A percentile compares a stretch with the other conserved stretches of the same genome.
phyloP scores from a whole-genome alignment of 2,329 filamentous ascomycete species.

The Clonostachys sp. region DNA sequence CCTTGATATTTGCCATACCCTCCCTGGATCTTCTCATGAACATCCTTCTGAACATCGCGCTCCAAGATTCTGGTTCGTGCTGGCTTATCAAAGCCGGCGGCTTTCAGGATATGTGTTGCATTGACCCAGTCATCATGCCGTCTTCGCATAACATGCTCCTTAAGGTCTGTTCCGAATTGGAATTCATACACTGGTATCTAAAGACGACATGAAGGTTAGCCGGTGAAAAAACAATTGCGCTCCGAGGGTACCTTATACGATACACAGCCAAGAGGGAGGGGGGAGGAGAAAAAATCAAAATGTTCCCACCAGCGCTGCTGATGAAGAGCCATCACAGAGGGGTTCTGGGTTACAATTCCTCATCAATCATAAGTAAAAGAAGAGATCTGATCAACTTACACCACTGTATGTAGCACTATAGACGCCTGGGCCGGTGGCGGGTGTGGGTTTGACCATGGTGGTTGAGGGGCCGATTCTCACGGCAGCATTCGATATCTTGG shows the following conservation, averaged over 20 bases:
- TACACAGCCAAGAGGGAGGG: background rate
- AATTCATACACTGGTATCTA: slow-evolving; percentile 94
- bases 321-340: background rate
- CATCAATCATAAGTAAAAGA: background rate
- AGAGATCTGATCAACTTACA: slow-evolving; percentile 36
- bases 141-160: slow-evolving; percentile 92
- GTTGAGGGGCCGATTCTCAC: too few species aligned
- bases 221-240: background rate
- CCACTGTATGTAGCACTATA: slow-evolving; percentile 68
- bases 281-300: background rate
- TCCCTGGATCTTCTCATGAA: slow-evolving; percentile 96
- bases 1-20: slow-evolving; percentile 99
- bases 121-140: slow-evolving; percentile 97
- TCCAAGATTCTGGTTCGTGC: slow-evolving; percentile 92
- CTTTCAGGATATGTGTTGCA: slow-evolving; percentile 97
- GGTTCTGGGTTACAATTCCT: too few species aligned
- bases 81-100: slow-evolving; percentile 95
- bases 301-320: background rate
- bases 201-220: background rate
- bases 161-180: slow-evolving; percentile 73
- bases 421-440: slow-evolving; percentile 36
- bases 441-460: too few species aligned
- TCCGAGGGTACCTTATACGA: background rate
- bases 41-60: slow-evolving; percentile 92
- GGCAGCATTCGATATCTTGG: too few species aligned